A percentile compares a stretch with the other conserved stretches of the same genome.
phyloP scores from a whole-genome alignment of 2,329 filamentous ascomycete genomes.

The Cercospora canescens region DNA sequence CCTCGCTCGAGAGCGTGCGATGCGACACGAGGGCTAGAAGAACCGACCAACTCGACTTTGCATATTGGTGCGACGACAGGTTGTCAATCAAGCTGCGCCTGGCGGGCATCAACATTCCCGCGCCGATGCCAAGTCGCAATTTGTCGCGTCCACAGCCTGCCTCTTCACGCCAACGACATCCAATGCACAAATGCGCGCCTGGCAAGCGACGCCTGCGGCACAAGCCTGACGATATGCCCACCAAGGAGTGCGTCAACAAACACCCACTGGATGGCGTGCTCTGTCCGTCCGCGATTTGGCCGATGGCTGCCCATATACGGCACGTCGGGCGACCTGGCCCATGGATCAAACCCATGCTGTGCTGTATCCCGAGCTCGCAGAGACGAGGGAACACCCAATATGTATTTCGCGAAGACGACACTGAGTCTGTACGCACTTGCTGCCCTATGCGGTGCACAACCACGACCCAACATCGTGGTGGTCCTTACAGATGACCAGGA shows the following conservation, averaged over 20 bases:
- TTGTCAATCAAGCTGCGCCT: too few relatives aligned
- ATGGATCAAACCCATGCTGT: background rate
- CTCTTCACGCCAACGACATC: background rate
- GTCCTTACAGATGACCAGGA: conserved; percentile 70
- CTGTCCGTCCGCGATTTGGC: background rate
- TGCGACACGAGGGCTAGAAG: too few relatives aligned
- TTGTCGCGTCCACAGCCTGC: background rate
- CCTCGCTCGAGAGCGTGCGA: too few relatives aligned
- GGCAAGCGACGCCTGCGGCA: background rate
- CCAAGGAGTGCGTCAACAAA: background rate
- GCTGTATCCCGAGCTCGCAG: background rate
- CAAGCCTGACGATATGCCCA: background rate
- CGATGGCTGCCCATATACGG: background rate
- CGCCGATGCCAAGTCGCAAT: background rate
- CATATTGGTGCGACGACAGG: too few relatives aligned
- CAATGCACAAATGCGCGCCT: background rate
- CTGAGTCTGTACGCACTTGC: background rate
- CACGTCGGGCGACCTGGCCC: background rate
- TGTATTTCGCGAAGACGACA: background rate
- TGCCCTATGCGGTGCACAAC: background rate
- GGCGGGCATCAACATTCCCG: background rate
- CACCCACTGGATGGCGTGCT: background rate
- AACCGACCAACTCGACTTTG: too few relatives aligned
- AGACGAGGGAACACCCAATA: background rate
- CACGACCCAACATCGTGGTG: conserved; percentile 60